A percentile compares a stretch with the other conserved stretches of the same genome.
These are phyloP conservation scores for Schizophyllum amplum DNA, from an alignment of 1,284 basidiomycete genomes.

Conservation along the genomic window DNA sequence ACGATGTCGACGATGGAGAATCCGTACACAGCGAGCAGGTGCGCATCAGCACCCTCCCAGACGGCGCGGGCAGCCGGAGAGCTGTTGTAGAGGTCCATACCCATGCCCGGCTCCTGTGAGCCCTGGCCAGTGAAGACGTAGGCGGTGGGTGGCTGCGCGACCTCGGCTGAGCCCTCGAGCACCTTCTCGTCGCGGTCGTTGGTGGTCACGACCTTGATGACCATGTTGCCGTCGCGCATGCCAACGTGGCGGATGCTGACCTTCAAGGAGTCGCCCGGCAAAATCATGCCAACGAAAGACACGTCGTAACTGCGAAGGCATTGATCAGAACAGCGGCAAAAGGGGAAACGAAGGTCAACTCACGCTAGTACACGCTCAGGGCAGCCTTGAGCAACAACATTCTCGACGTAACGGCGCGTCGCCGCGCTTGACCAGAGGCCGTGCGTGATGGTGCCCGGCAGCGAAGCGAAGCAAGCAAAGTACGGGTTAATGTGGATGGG, in stretches of 20 bases:
- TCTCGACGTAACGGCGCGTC: slow-evolving; percentile 90
- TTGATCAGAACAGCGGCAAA: slow-evolving; percentile 9
- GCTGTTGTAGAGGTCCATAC: slow-evolving; percentile 94
- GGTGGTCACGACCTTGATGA: slow-evolving; percentile 84
- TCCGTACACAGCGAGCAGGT: slow-evolving; percentile 90
- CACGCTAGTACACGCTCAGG: slow-evolving; percentile 85
- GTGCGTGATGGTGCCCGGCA: slow-evolving; percentile 96
- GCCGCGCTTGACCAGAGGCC: slow-evolving; percentile 97
- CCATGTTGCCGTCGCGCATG: slow-evolving; percentile 90
- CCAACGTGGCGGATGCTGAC: slow-evolving; percentile 88
- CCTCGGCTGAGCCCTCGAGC: slow-evolving; percentile 86
- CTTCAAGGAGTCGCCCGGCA: slow-evolving; percentile 85
- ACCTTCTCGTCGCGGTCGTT: slow-evolving; percentile 89
- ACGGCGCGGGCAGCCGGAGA: slow-evolving; percentile 92
- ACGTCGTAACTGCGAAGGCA: slow-evolving; percentile 70
- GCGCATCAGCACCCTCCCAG: slow-evolving; percentile 94
- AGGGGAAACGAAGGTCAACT: slow-evolving; percentile 24
- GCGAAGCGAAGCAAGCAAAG: slow-evolving; percentile 89
- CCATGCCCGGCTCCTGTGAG: slow-evolving; percentile 98
- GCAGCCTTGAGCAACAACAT: slow-evolving; percentile 86
- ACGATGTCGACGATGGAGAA: slow-evolving; percentile 99
- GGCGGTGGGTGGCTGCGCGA: slow-evolving; percentile 86
- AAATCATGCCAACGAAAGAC: slow-evolving; percentile 92
- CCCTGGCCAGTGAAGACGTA: slow-evolving; percentile 99
- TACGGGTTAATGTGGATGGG: slow-evolving; percentile 99